phyloP scores from a whole-genome alignment of 257 asterid species.

The Capsicum chinense region DNA sequence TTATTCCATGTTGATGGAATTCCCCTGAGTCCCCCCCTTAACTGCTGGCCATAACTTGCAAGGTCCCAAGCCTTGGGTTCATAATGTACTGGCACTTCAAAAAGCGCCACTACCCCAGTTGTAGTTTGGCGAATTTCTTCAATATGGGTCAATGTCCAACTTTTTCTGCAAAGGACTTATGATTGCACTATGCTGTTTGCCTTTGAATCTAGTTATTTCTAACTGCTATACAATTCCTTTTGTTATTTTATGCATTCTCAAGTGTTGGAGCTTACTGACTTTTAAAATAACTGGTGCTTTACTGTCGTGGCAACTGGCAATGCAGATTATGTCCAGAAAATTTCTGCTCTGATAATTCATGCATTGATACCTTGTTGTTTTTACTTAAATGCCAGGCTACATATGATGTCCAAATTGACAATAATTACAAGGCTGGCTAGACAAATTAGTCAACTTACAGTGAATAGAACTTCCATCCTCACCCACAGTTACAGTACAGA shows the following conservation, averaged over 20 bases:
- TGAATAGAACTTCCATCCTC: slow-evolving; percentile 39
- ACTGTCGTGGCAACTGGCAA: neutral
- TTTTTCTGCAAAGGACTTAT: neutral
- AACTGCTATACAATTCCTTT: neutral
- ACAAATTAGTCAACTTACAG: slow-evolving; percentile 42
- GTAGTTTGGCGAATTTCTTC: neutral
- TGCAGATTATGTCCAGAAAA: slow-evolving; percentile 9
- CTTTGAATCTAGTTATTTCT: neutral
- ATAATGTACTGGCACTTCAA: slow-evolving; percentile 9
- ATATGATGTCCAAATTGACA: slow-evolving; percentile 48
- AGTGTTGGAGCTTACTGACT: slow-evolving; percentile 11
- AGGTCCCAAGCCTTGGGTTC: neutral
- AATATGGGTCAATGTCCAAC: neutral
- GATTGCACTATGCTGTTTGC: neutral
- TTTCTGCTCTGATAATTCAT: neutral
- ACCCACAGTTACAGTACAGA: slow-evolving; percentile 40
- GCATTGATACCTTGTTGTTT: slow-evolving; percentile 1
- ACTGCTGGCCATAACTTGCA: neutral
- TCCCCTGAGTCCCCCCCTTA: neutral
- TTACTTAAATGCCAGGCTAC: neutral
- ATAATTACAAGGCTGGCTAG: slow-evolving; percentile 46
- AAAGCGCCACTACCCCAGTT: neutral
- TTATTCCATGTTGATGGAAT: neutral
- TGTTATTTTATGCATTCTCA: neutral
- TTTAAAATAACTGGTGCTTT: neutral